phyloP scores from a whole-genome alignment of 2,329 filamentous ascomycete genomes.

The Penicillium sp. region DNA sequence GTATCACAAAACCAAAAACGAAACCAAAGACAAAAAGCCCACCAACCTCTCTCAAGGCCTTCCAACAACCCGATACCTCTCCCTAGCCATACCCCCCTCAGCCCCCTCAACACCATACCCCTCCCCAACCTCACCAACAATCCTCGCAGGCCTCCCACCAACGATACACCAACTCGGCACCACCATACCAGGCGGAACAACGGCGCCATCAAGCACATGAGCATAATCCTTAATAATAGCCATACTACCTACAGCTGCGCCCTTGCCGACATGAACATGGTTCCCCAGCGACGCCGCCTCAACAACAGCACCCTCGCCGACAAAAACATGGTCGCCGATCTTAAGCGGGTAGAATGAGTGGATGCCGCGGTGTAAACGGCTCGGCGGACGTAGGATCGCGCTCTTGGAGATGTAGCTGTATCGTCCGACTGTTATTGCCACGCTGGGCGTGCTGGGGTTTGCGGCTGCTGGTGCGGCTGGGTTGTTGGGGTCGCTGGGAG shows the following conservation, averaged over 20 bases:
- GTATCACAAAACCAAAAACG: slow-evolving; percentile 18
- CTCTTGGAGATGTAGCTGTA: slow-evolving; percentile 86
- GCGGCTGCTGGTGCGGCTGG: slow-evolving; percentile 35
- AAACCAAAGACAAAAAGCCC: slow-evolving; percentile 4
- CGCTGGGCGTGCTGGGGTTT: slow-evolving; percentile 34
- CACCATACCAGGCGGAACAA: slow-evolving; percentile 85
- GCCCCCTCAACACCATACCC: slow-evolving; percentile 49
- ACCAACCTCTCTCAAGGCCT: slow-evolving; percentile 18
- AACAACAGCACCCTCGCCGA: slow-evolving; percentile 72
- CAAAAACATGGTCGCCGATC: slow-evolving; percentile 90
- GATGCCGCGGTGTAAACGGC: slow-evolving; percentile 72
- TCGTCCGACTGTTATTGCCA: slow-evolving; percentile 78
- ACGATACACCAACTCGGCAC: slow-evolving; percentile 90
- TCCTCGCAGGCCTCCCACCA: slow-evolving; percentile 74
- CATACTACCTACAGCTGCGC: slow-evolving; percentile 78
- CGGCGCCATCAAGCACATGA: slow-evolving; percentile 77
- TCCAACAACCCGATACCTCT: slow-evolving; percentile 44
- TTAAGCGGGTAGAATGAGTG: slow-evolving; percentile 74
- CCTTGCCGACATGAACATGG: slow-evolving; percentile 80
- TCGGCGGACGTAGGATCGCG: slow-evolving; percentile 77
- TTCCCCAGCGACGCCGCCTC: slow-evolving; percentile 80
- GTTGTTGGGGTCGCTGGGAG: slow-evolving; percentile 34
- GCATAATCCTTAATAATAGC: slow-evolving; percentile 93
- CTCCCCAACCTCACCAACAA: slow-evolving; percentile 71
- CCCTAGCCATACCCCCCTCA: slow-evolving; percentile 45